Base-by-base conservation (phyloP, 345 rosid genomes). In the Citrus trifoliata region DNA sequence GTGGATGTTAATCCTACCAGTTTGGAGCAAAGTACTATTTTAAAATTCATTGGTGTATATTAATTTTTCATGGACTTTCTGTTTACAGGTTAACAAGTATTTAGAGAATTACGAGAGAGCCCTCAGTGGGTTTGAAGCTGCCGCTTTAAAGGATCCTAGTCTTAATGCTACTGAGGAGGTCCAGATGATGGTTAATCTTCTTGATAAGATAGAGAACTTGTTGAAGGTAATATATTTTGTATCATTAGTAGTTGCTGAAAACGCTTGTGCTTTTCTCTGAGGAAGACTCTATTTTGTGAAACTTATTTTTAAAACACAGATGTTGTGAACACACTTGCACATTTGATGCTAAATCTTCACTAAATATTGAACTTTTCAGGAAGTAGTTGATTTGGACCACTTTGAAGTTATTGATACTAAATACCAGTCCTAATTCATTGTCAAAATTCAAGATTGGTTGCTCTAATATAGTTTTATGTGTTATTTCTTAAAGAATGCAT, bases 21-120 rank as follows among this genome's bases (percentile, higher is more conserved):
- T 30, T 40, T 56, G 61, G 30, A 73, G 71, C 37, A n/a, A 25
- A 51, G 21, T 70, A 38, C 37, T 71, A 19, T 61, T 66, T 65
- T 65, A 38, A 70, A 48, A 48, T 56, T 55, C 25, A 35, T 56
- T 53, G 21, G 38, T 67, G 12, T 70, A 10, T 27, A 65, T 67
- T n/a, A 63, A 59, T 61, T 13, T 70, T 35, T 63, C n/a, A 60
- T 71, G 68, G 56, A 37, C n/a, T 78, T 71, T 73, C 61, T 37
- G 58, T 60, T 76, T 83, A 79, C 87, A 92, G 95, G 95, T 88
- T 55, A 86, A 92, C 77, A 88, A 83, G 75, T 92, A 90, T 81
- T 86, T 92, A 65, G 93, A 92, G 84, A 92, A 92, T 80, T 92
- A 92, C 67, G 91, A 90, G 82, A 88, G 95, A 82, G 93, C 95